Evolutionary conservation across 345 rosid species (phyloP).

Genomic region (Arabis alpina): DNA sequence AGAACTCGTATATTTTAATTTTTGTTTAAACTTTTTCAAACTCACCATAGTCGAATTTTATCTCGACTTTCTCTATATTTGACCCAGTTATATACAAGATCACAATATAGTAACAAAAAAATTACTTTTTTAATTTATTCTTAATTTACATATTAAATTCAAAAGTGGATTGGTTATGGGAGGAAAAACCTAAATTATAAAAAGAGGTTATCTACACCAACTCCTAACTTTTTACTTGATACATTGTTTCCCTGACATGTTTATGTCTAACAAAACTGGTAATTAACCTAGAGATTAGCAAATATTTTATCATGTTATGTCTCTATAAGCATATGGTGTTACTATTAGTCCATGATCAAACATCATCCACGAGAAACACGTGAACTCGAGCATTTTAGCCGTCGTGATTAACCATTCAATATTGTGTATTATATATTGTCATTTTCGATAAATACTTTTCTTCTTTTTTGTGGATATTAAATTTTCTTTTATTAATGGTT

Average conservation of each 20-base stretch:
- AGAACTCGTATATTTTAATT: too few relatives aligned
- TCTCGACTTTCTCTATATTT: too few relatives aligned
- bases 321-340: slow-evolving; percentile 9
- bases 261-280: slow-evolving; percentile 14
- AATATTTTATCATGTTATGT: not conserved
- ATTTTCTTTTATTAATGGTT: not conserved
- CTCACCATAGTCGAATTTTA: too few relatives aligned
- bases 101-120: too few relatives aligned
- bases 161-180: not conserved
- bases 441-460: slow-evolving; percentile 32
- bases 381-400: slow-evolving; percentile 41
- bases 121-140: too few relatives aligned
- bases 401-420: slow-evolving; percentile 33
- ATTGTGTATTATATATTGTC: slow-evolving; percentile 25
- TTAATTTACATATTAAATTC: too few relatives aligned
- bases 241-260: slow-evolving; percentile 7
- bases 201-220: not conserved
- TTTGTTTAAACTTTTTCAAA: too few relatives aligned
- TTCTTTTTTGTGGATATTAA: slow-evolving; percentile 18
- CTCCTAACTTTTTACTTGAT: not conserved
- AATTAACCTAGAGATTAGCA: not conserved
- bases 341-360: slow-evolving; percentile 28
- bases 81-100: too few relatives aligned
- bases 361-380: slow-evolving; percentile 40
- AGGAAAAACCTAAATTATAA: not conserved